Conservation (phyloP, 768 basidiomycete species). For the Mycena vitilis region DNA sequence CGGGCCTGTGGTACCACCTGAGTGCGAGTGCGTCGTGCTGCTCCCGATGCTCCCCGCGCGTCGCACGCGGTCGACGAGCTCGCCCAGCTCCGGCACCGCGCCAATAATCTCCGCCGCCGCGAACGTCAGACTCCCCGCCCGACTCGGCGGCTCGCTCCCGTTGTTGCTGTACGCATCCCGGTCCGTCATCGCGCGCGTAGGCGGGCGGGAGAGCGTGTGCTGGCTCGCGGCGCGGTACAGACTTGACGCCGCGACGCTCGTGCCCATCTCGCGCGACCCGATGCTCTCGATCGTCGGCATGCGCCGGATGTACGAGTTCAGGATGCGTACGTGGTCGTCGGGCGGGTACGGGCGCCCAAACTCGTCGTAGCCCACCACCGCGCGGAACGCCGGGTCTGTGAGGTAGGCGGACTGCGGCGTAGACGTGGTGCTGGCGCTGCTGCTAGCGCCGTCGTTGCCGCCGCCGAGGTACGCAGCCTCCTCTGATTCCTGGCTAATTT, state of each 20-base stretch:
- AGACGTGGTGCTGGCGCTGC: constrained; percentile 24
- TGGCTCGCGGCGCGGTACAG: constrained; percentile 18
- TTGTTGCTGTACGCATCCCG: constrained; percentile 42
- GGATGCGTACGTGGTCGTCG: constrained; percentile 66
- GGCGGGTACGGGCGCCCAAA: constrained; percentile 59
- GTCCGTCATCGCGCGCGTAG: constrained; percentile 51
- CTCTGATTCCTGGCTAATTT: constrained; percentile 66
- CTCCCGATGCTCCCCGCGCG: constrained; percentile 29
- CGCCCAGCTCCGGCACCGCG: constrained; percentile 21
- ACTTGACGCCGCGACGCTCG: constrained; percentile 20
- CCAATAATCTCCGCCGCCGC: constrained; percentile 45
- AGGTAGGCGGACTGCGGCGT: constrained; percentile 37
- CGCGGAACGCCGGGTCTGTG: not conserved
- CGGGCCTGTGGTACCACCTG: not conserved
- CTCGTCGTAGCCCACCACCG: constrained; percentile 58
- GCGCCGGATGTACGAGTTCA: constrained; percentile 74
- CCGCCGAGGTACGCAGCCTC: constrained; percentile 45
- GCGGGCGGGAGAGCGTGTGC: constrained; percentile 50
- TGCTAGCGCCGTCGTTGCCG: constrained; percentile 24
- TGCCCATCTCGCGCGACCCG: constrained; percentile 69
- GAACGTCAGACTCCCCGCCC: constrained; percentile 46
- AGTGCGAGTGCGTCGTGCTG: constrained; percentile 4
- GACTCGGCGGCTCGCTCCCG: constrained; percentile 47
- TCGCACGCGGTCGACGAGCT: constrained; percentile 12
- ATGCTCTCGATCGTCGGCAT: constrained; percentile 88